Conservation (phyloP, 768 basidiomycete genomes). For the Suillus brevipes region DNA sequence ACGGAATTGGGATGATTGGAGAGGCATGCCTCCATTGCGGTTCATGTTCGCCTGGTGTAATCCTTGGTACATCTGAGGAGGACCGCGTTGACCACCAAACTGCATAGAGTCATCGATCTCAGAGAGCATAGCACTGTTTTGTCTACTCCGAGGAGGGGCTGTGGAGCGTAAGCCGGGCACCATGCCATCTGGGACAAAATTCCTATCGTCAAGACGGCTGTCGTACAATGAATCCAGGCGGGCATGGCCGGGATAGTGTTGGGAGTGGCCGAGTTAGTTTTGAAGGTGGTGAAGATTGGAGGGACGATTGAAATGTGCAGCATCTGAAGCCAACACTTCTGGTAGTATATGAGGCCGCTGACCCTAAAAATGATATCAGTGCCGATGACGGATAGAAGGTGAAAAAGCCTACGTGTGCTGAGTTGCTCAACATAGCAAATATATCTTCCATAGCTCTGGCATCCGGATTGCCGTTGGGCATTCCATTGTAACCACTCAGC, state of each 20-base stretch:
- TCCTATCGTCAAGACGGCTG: conserved; percentile 71
- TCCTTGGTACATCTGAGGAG: conserved; percentile 59
- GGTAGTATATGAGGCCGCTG: conserved; percentile 27
- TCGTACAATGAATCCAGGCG: conserved; percentile 73
- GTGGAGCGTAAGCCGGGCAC: conserved; percentile 78
- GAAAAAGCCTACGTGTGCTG: conserved; percentile 59
- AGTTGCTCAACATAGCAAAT: conserved; percentile 77
- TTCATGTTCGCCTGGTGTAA: conserved; percentile 50
- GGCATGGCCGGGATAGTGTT: conserved; percentile 37
- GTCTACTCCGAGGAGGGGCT: conserved; percentile 61
- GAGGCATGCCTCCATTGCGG: conserved; percentile 52
- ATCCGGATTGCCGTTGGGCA: conserved; percentile 43
- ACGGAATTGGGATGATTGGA: conserved; percentile 67
- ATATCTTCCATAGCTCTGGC: conserved; percentile 75
- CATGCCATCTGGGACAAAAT: conserved; percentile 82
- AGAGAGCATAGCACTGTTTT: conserved; percentile 51
- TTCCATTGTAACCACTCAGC: conserved; percentile 33
- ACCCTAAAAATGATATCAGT: conserved; percentile 23
- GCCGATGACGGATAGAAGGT: not conserved
- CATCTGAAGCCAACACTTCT: conserved; percentile 26
- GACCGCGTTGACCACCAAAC: conserved; percentile 58
- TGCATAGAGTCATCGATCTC: conserved; percentile 68
- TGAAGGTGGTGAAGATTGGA: conserved; percentile 40
- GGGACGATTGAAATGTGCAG: conserved; percentile 23
- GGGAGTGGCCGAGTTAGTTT: conserved; percentile 43